Evolutionary conservation across 768 basidiomycete species (phyloP).

Genomic region (Tulasnella sp.): DNA sequence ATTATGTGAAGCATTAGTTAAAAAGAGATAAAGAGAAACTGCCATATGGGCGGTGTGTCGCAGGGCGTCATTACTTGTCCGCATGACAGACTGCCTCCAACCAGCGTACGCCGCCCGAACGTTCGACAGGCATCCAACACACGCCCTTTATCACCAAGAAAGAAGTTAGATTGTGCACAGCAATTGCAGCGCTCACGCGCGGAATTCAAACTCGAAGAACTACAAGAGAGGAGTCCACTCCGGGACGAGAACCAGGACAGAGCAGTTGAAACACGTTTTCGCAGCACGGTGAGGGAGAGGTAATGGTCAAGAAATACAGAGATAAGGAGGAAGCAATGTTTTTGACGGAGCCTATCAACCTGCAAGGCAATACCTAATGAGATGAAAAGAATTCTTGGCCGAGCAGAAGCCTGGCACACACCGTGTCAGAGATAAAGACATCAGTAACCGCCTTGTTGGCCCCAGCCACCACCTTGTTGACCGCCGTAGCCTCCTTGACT

Average conservation of each 20-base stretch:
- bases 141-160: background rate
- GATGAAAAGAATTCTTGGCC: background rate
- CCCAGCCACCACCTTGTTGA: background rate
- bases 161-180: background rate
- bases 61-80: too few species aligned
- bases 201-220: background rate
- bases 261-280: background rate
- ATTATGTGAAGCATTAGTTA: too few species aligned
- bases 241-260: background rate
- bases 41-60: too few species aligned
- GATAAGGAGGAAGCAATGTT: background rate
- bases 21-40: too few species aligned
- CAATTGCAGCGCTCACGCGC: background rate
- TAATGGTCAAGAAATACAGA: background rate
- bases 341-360: background rate
- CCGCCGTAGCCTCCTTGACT: background rate
- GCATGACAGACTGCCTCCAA: too few species aligned
- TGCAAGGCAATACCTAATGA: background rate
- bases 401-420: background rate
- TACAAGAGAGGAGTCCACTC: background rate
- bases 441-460: background rate
- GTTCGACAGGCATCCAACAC: background rate
- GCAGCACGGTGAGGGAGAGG: background rate
- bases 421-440: background rate
- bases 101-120: too few species aligned